Conservation (phyloP, 2,329 filamentous ascomycete species). For the Periglandula ipomoeae region DNA sequence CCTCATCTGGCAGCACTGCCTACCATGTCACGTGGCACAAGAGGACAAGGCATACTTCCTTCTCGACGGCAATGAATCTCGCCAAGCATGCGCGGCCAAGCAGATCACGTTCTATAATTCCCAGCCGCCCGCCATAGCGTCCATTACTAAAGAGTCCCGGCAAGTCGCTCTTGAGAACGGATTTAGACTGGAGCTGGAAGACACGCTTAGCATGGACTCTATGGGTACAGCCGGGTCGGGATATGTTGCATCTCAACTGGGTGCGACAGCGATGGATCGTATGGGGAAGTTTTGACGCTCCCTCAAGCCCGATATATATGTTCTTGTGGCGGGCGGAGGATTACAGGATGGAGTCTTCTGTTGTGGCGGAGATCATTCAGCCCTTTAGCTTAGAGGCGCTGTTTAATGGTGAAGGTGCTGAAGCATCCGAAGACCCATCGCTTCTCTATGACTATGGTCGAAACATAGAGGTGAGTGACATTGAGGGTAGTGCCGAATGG, state of each 20-base stretch:
- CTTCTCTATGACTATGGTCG: background rate
- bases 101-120: constrained; percentile 2
- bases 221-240: background rate
- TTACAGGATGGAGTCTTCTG: background rate
- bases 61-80: constrained; percentile 5
- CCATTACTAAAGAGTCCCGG: background rate
- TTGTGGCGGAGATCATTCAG: background rate
- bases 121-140: background rate
- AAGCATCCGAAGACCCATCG: background rate
- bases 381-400: background rate
- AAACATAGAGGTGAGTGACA: background rate
- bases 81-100: constrained; percentile 4
- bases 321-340: background rate
- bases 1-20: background rate
- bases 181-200: background rate
- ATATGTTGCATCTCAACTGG: background rate
- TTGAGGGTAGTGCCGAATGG: too few species aligned
- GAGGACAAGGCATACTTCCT: background rate
- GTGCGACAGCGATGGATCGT: background rate
- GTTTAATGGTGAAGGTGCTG: background rate
- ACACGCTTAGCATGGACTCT: background rate
- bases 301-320: background rate
- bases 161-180: background rate
- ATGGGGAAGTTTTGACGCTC: too few species aligned
- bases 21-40: constrained; percentile 2